Base-by-base conservation (phyloP, 2,329 filamentous ascomycete species). In the Ceratocystis huliohia region DNA sequence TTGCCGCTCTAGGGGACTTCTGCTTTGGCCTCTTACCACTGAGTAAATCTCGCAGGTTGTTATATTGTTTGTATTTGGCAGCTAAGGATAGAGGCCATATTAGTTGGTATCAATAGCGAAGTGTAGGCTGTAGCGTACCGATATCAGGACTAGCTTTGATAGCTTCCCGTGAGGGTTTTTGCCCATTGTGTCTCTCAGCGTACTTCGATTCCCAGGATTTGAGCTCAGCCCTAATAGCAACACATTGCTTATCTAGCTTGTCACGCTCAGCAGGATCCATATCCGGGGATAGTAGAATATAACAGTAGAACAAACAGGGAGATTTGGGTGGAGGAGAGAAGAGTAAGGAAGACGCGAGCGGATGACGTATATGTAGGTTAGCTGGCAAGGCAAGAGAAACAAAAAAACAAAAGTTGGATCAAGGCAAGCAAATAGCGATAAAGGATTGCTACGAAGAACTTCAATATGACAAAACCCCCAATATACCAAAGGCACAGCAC, bases 1-100 rank as follows among this genome's bases (percentile, higher is more conserved):
- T 71, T 15, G 75, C 69, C 67, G 70, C 45, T 33, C 50, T 48
- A 2, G 44, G 71, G 2, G 75, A 71, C 66, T 77, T 71, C 69
- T 75, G 70, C 70, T 79, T 75, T 20, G 78, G 50, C 20, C 17
- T 69, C 72, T 84, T 86, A 67, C 83, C 82, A 1, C 80, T 74
- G 67, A 85, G 76, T 59, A 84, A 78, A 71, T 84, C 81, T 69
- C 86, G 82, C 64, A 87, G 73, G 70, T 81, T 85, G 73, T 86
- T 85, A 75, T 91, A 92, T 69, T 88, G 81, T 73, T 88, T 90
- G 75, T 93, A 93, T 73, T 91, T 91, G 46, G 85, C 87, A 88
- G 70, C 48, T 66, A 10, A 10, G 33, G 20, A 10, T 45, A n/a
- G 61, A 67, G 30, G 61, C 7, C 15, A 48, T 65, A 17, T 46